Base-by-base conservation (phyloP, 2,329 filamentous ascomycete species). In the Clonostachys chloroleuca region DNA sequence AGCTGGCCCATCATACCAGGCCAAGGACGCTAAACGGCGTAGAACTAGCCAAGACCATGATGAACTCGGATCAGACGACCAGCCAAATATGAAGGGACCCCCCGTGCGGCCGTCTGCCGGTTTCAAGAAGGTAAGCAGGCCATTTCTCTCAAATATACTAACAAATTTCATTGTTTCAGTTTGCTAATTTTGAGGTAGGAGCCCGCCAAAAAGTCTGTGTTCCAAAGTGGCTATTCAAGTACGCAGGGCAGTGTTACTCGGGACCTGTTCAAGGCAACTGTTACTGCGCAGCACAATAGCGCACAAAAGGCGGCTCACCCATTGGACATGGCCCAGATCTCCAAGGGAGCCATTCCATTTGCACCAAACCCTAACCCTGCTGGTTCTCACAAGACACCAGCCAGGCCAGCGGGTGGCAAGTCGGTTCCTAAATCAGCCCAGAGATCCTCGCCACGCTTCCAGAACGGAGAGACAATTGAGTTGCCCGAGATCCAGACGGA, bases 401-500 rank as follows among this genome's bases (percentile, higher is more conserved):
- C 77, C 10, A 78, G 84, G 16, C 74, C 79, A 20, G 73, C 67
- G 24, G 64, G 61, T 37, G 36, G 43, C 42, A 84, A 84, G 58
- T 81, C 83, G 2, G 72, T 71, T 4, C 74, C 74, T 49, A 88
- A 87, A 57, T 75, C 78, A n/a, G 73, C 68, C 3, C 67, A 78
- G 16, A 78, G 82, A 54, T 86, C 87, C 33, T 95, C 91, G 2
- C 91, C 91, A 2, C 83, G 89, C 45, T 95, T 95, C 68, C 87
- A 86, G 51, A 92, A 90, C 56, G 90, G 92, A 51, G 94, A 99
- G 49, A 81, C 80, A 45, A 96, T 99, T 58, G 87, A 94, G 55
- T 81, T 99, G 4, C 92, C 94, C 0, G 94, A 99, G 56, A 97
- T 99, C 56, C 84, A 91, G 53, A 97, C 94, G 2, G 95, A 99